Evolutionary conservation across 192 early-diverging fungal species (phyloP), one percentile per base, ranked within the genome.

Genomic region (Coemansia sp.): DNA sequence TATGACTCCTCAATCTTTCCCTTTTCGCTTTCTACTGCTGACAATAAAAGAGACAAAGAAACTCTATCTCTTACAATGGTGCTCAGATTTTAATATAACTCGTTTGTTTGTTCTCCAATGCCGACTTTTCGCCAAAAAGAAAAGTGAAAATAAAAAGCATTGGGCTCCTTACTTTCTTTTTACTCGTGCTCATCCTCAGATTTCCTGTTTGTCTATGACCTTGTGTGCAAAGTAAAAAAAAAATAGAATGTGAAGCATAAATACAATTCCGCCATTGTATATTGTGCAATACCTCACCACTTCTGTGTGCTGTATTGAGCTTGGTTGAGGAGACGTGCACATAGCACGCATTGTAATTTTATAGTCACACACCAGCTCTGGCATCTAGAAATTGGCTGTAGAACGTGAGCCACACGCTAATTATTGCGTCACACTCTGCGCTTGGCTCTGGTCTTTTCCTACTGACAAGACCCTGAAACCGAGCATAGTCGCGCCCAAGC

Each of bases 311-410:
- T 44, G 43, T 44, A 44, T 16, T 13, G 16, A 44, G 43, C 15
- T 44, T 44, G 12, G 43, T 44, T 22, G 49, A 50, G 49, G 49
- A 50, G 49, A 50, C 20, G 49, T 10, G n/a, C 49, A 22, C 49
- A 50, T 50, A 50, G 7, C 49, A 50, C 20, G 43, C 15, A 68
- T 12, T 68, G 31, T 34, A 38, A 70, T 46, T 15, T 24, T 44
- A 64, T 34, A 40, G n/a, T 44, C 63, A 29, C n/a, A 13, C 41
- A 27, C 41, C 27, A 64, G 46, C 18, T 16, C 9, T 10, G 41
- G 15, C 24, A 29, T 43, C 39, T 33, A 50, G 66, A 47, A 68
- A 41, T 38, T 71, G 69, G 62, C n/a, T 6, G 22, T 71, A 71
- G 47, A 71, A 71, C 0, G 46, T 38, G 10, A 52, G 11, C 69